Evolutionary conservation across 2,329 filamentous ascomycete species (phyloP), one percentile per base, ranked within the genome.

Genomic region (Diaporthe citri): DNA sequence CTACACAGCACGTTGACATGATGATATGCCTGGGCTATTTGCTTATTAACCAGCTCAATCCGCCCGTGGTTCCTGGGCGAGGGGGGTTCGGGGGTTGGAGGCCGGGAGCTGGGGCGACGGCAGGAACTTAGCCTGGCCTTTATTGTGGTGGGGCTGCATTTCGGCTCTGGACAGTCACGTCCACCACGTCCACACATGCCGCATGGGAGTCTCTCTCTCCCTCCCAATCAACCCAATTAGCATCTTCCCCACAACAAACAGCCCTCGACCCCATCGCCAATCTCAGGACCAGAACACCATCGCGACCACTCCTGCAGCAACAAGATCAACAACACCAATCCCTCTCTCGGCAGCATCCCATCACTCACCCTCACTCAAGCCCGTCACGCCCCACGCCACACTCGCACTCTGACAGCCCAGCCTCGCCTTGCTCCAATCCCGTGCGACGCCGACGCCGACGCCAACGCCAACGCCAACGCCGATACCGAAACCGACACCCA

Each of bases 281-380:
- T 64, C 67, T 51, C 46, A 67, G 25, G 64, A 67, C 64, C 64
- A 39, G 7, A 17, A 67, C 64, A 67, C 43, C 43, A 70, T 60
- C 57, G 60, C 74, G 34, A 76, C 73, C 67, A 59, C 67, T 31
- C 67, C 76, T 62, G 62, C 73, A 57, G 59, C 74, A 36, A 34
- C 71, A 20, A 59, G 75, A 59, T 25, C 76, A 62, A 57, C 69
- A 46, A 36, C 71, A 48, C 51, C 74, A 66, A 66, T 59, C 46
- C 57, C 56, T 43, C 60, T 57, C 55, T 76, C 71, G 12, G 71
- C 41, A 72, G 36, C 1, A 39, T 13, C 15, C 43, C 22, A 39
- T 41, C 71, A 52, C 43, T 72, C 55, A 52, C 28, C 62, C 13
- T 36, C 60, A 34, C 28, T 4, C 60, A 31, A 22, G n/a, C n/a